Percentiles rank a stretch among this genome's conserved stretches.
phyloP scores from a whole-genome alignment of 352 stramenopile genomes.

The Lagenidium giganteum region DNA sequence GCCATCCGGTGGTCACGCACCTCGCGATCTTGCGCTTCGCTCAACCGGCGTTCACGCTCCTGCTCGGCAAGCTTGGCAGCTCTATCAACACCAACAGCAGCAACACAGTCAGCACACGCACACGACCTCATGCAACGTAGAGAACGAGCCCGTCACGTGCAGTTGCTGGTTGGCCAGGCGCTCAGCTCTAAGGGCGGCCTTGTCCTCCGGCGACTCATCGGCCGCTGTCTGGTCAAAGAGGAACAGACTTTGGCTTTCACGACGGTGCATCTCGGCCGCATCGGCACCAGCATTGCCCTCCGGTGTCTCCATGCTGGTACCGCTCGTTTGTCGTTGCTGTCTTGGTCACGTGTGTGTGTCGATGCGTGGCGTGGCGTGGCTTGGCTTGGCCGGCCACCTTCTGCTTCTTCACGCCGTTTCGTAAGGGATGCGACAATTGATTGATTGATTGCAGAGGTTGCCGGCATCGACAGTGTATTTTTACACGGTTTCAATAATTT shows the following conservation, averaged over 20 bases:
- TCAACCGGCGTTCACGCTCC: constrained; percentile 46
- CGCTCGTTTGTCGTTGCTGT: no score
- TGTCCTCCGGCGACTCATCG: constrained; percentile 27
- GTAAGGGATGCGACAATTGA: no score
- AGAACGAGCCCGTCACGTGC: constrained; percentile 2
- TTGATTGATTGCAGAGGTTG: no score
- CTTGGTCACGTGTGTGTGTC: no score
- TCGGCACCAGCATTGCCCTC: background rate
- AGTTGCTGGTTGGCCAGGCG: constrained; percentile 46
- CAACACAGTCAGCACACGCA: background rate
- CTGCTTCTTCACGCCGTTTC: no score
- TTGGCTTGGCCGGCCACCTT: no score
- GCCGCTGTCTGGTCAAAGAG: constrained; percentile 33
- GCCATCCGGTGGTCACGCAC: constrained; percentile 7
- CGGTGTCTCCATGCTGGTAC: no score
- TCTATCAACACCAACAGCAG: constrained; percentile 9
- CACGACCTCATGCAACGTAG: background rate
- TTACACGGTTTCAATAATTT: no score
- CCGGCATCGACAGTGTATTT: no score
- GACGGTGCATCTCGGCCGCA: constrained; percentile 12
- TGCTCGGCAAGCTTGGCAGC: constrained; percentile 48
- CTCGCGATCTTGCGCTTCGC: constrained; percentile 44
- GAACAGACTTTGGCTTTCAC: constrained; percentile 46
- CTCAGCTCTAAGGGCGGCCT: constrained; percentile 27
- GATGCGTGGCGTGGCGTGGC: no score